Base-by-base conservation (phyloP, 108 stramenopile genomes). In the Craspedostauros australis region DNA sequence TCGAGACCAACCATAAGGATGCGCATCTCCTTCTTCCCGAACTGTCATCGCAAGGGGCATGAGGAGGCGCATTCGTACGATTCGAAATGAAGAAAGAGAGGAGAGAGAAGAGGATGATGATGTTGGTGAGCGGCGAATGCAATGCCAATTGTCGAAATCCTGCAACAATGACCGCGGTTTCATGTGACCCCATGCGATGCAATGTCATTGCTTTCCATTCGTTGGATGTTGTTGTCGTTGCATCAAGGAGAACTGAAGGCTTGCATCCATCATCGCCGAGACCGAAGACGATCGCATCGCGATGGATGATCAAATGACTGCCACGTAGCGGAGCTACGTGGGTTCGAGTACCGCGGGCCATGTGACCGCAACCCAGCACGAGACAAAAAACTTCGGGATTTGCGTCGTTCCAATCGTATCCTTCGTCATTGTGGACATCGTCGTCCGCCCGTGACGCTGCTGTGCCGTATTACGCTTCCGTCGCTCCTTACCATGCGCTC, bases 1-100 rank as follows among this genome's bases (percentile, higher is more conserved):
- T 99, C 98, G 54, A 99, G 94, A 75, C 98, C 98, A 30, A 99
- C 98, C 98, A 99, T 99, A 44, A 99, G 82, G 64, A 99, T 99
- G 53, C 98, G 84, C 96, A 97, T 96, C 83, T 99, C 98, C 83
- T 96, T 96, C 86, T 94, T 95, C 53, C 96, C 93, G 82, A 95
- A 95, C 84, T 86, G 52, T 48, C 20, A 23, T 3, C 4, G 27
- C 38, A 56, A 47, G 1, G 20, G 21, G 11, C 7, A 61, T 0
- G 1, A 25, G 20, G 3, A 50, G 24, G 27, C 26, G 36, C 18
- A 60, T 46, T 43, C 5, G 14, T 47, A 37, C 27, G 46, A 57
- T 23, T 15, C 7, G n/a, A 14, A 25, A 15, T 38, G 27, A 15
- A 31, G 46, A 20, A n/a, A 12, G 7, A 18, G 34, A 58, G 40